Evolutionary conservation across 2,329 filamentous ascomycete species (phyloP).

Genomic region (Teratosphaeria zuluensis): DNA sequence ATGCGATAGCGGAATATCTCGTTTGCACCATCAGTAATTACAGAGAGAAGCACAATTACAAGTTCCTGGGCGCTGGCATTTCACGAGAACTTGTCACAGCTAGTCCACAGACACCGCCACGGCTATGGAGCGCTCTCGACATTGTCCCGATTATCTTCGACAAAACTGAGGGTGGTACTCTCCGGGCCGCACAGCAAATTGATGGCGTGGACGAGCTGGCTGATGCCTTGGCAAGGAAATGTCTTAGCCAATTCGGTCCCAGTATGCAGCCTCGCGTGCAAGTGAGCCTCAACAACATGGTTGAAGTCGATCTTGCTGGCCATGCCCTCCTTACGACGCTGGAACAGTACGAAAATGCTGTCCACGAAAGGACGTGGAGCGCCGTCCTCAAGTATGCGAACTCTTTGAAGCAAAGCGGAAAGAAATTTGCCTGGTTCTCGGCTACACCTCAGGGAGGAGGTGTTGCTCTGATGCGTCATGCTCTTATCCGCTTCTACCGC

Average conservation of each 20-base stretch:
- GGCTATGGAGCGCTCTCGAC: slow-evolving; percentile 67
- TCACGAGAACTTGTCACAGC: slow-evolving; percentile 49
- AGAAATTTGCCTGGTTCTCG: slow-evolving; percentile 69
- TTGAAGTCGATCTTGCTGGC: slow-evolving; percentile 61
- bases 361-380: slow-evolving; percentile 53
- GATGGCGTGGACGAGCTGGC: slow-evolving; percentile 57
- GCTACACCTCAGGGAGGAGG: slow-evolving; percentile 74
- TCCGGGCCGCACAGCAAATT: slow-evolving; percentile 59
- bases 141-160: slow-evolving; percentile 60
- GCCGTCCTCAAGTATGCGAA: slow-evolving; percentile 54
- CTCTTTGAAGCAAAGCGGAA: slow-evolving; percentile 52
- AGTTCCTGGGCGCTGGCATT: slow-evolving; percentile 66
- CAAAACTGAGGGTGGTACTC: slow-evolving; percentile 59
- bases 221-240: slow-evolving; percentile 72
- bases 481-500: slow-evolving; percentile 61
- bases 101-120: slow-evolving; percentile 57
- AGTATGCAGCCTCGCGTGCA: slow-evolving; percentile 57
- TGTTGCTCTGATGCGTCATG: slow-evolving; percentile 73
- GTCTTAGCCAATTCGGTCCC: slow-evolving; percentile 66
- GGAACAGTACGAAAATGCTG: slow-evolving; percentile 52
- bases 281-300: slow-evolving; percentile 57
- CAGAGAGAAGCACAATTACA: slow-evolving; percentile 56
- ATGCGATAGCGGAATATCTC: slow-evolving; percentile 41
- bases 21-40: slow-evolving; percentile 50
- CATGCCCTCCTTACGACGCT: slow-evolving; percentile 50